Evolutionary conservation across 305 asterid species (phyloP), one percentile per base, ranked within the genome.

Genomic region (Plantago lanceolata): DNA sequence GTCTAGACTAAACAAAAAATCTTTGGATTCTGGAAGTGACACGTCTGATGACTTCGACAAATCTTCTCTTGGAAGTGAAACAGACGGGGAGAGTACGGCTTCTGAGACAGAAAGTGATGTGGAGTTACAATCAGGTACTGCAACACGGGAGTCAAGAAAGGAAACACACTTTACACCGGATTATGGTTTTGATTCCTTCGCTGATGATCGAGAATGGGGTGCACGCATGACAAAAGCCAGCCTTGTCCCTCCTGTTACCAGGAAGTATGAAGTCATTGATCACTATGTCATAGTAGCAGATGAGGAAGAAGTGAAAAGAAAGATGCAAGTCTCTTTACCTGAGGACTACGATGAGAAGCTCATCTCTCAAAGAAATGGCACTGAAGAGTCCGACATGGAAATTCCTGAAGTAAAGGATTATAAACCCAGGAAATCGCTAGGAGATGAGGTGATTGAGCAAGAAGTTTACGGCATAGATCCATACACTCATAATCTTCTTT

Each of bases 401-500:
- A 90, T 94, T 73, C 99, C 99, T 47, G 96, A 88, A 73, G 97
- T 88, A 61, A 88, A 94, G 85, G 96, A 83, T 55, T 94, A 79
- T 74, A 90, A 88, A 75, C 97, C 99, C 45, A 84, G 97, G 76
- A 94, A 90, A 73, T 74, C 74, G 50, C 79, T 85, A 61, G 97
- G 96, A 67, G 84, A 81, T 82, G 96, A 94, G 82, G 97, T 94
- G 79, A 73, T 94, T 64, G 99, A 94, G 75, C 99, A 94, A 78
- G 99, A 94, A 86, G 99, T 94, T 59, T 94, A 94, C 76, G 99
- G 99, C 64, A 90, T 94, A 63, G 99, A 94, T 80, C 96, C 96
- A 7, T 94, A 88, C 78, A 90, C 99, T 56, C 88, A 90, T 69
- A 94, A 90, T 83, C 97, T 94, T 74, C 82, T 94, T 68, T 91